Base-by-base conservation (phyloP, 768 basidiomycete genomes). In the Amanita polypyramis region DNA sequence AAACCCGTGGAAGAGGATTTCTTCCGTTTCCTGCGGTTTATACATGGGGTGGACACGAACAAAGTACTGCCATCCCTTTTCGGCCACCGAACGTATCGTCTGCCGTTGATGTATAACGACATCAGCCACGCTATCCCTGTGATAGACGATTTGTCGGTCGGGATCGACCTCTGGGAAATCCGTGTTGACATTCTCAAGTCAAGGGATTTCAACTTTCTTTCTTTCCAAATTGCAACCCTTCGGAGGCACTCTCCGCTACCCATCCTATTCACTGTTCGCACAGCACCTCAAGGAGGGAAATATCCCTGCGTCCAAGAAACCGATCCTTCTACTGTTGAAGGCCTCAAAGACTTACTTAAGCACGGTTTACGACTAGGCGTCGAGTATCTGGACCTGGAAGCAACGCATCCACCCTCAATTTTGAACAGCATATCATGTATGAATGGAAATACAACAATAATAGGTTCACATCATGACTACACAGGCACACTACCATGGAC, bases 381-480 rank as follows among this genome's bases (percentile, higher is more conserved):
- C 52, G 86, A 90, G 61, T 90, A 84, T 62, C 62, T 89, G 49
- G 87, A 89, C 55, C 65, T 89, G 47, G 85, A 88, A 63, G 70
- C 79, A 35, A 71, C 76, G 2, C 79, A 75, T 67, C 70, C 80
- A 2, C 65, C 70, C 35, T 61, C 69, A 21, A 56, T 68, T 33
- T 72, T 84, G 51, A 63, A 66, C 15, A 66, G 68, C 4, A 60
- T 88, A 23, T 60, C 70, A 21, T 51, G 61, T 15, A 63, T 60
- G 39, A 86, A 83, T 59, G 77, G 80, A 1, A 51, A 65, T 40
- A 78, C 84, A 0, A 71, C 76, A 47, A 72, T 87, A 55, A 75
- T 89, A 52, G 79, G 82, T 0, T 87, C 85, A 3, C 85, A 78
- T 73, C 84, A 85, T 58, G 84, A 90, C 56, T 81, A 75, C 74